Percentiles rank a stretch among this genome's conserved stretches.
Evolutionary conservation across 2,329 filamentous ascomycete genomes (phyloP).

Genomic region (Fusarium xylarioides): DNA sequence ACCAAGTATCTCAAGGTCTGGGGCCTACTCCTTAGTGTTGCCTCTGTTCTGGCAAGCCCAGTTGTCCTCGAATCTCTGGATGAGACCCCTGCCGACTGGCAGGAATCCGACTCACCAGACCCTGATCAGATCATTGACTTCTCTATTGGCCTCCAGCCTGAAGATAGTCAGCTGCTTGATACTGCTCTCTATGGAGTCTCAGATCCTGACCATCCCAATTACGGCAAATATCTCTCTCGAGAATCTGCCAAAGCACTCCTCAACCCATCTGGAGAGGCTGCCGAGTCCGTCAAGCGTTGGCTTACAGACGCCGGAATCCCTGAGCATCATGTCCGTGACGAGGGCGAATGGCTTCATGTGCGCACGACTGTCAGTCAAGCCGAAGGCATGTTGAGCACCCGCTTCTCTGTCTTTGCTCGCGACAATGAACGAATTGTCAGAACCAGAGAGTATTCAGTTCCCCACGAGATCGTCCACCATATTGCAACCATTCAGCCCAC

Average conservation of each 20-base stretch:
- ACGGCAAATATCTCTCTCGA: conserved; percentile 59
- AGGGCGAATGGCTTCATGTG: conserved; percentile 54
- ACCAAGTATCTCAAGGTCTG: conserved; percentile 1
- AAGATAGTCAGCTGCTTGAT: conserved; percentile 48
- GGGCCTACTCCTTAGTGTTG: conserved; percentile 15
- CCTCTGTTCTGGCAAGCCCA: conserved; percentile 15
- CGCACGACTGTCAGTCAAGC: conserved; percentile 51
- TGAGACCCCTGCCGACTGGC: conserved; percentile 37
- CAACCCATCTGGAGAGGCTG: conserved; percentile 52
- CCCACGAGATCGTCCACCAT: conserved; percentile 42
- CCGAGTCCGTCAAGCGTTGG: conserved; percentile 56
- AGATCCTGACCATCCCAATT: conserved; percentile 55
- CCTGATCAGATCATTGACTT: conserved; percentile 39
- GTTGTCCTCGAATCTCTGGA: conserved; percentile 37
- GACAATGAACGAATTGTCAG: conserved; percentile 54
- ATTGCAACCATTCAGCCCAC: conserved; percentile 61
- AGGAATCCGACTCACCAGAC: conserved; percentile 24
- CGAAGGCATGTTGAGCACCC: conserved; percentile 57
- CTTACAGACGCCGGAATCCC: conserved; percentile 51
- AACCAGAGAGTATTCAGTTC: conserved; percentile 52
- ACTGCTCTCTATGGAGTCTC: conserved; percentile 58
- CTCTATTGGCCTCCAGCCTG: conserved; percentile 45
- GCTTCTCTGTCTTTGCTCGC: conserved; percentile 51
- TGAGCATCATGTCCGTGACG: conserved; percentile 48
- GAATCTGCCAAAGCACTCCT: conserved; percentile 60